phyloP scores from a whole-genome alignment of 139 green algal species.

The Tetradesmus obliquus region DNA sequence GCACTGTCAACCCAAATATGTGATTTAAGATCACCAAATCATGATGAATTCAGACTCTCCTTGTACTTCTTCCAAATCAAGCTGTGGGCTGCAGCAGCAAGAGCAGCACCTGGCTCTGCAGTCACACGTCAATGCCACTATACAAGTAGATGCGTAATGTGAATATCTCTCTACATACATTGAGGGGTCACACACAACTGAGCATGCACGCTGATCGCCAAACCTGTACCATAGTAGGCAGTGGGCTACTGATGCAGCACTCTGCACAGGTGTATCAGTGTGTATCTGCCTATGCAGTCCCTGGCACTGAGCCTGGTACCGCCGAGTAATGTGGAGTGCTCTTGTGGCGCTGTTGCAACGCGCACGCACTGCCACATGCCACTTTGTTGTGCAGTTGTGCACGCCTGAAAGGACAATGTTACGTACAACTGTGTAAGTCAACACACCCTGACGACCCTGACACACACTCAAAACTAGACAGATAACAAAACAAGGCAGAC shows the following conservation, averaged over 20 bases:
- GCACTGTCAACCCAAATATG: background rate
- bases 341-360: background rate
- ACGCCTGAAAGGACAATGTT: background rate
- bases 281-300: background rate
- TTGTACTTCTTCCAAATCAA: background rate
- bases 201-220: too few species aligned
- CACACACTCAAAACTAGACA: background rate
- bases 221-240: background rate
- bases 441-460: background rate
- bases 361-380: background rate
- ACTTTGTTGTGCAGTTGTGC: background rate
- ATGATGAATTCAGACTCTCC: background rate
- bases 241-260: background rate
- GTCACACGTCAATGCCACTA: background rate
- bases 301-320: too few species aligned
- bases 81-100: background rate
- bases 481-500: background rate
- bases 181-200: background rate
- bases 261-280: background rate
- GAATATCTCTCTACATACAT: background rate
- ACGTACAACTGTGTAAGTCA: background rate
- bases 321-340: too few species aligned
- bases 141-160: background rate
- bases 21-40: too few species aligned
- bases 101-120: background rate